Evolutionary conservation across 2,329 filamentous ascomycete species (phyloP).

Genomic region (Talaromyces sp.): DNA sequence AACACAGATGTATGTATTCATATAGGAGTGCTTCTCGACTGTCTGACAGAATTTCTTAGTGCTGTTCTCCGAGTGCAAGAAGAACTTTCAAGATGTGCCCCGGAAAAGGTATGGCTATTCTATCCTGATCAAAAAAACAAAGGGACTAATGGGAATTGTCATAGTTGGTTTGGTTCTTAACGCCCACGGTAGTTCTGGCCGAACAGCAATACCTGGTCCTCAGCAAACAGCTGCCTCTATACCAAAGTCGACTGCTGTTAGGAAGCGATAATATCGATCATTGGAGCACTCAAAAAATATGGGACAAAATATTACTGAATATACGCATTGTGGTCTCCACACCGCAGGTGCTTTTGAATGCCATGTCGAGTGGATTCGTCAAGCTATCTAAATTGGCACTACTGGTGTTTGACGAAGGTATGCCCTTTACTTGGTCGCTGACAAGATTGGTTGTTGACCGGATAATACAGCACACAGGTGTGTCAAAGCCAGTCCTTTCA

Average conservation of each 20-base stretch:
- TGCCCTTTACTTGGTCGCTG: constrained; percentile 9
- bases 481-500: constrained; percentile 57
- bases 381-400: constrained; percentile 59
- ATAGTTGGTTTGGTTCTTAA: constrained; percentile 64
- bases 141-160: background rate
- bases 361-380: constrained; percentile 70
- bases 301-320: constrained; percentile 61
- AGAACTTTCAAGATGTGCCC: constrained; percentile 53
- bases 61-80: constrained; percentile 63
- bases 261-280: constrained; percentile 65
- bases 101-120: constrained; percentile 48
- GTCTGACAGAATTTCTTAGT: constrained; percentile 32
- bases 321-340: constrained; percentile 73
- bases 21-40: background rate
- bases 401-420: constrained; percentile 80
- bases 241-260: constrained; percentile 58
- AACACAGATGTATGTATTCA: constrained; percentile 61
- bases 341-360: constrained; percentile 68
- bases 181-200: constrained; percentile 64
- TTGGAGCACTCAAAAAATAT: constrained; percentile 64
- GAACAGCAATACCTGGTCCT: constrained; percentile 62
- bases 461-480: constrained; percentile 65
- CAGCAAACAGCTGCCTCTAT: constrained; percentile 51
- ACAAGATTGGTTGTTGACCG: background rate
- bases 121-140: background rate